These are phyloP conservation scores for Phycomyces blakesleeanus DNA, from an alignment of 192 early-diverging fungal species.

Conservation along the genomic window DNA sequence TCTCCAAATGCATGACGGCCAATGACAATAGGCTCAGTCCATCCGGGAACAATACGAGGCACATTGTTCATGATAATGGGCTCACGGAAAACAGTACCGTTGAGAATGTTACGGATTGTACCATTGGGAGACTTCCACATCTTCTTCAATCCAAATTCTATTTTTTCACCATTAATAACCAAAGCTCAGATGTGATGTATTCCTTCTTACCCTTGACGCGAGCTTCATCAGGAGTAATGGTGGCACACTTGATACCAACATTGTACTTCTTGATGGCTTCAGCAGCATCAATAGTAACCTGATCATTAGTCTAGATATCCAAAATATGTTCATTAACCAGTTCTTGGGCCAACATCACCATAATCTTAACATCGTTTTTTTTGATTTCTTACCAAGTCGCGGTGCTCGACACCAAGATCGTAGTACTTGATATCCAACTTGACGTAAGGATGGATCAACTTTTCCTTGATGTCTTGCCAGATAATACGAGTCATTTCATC, in stretches of 20 bases:
- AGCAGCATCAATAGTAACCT: slow-evolving; percentile 93
- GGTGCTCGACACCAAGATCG: slow-evolving; percentile 88
- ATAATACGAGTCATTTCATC: slow-evolving; percentile 99
- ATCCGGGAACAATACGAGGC: slow-evolving; percentile 88
- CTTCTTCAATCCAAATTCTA: slow-evolving; percentile 92
- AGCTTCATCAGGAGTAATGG: slow-evolving; percentile 94
- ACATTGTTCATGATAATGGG: slow-evolving; percentile 92
- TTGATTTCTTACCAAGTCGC: slow-evolving; percentile 56
- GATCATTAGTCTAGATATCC: slow-evolving; percentile 68
- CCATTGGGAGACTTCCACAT: slow-evolving; percentile 99
- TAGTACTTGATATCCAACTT: slow-evolving; percentile 95
- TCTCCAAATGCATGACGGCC: slow-evolving; percentile 97
- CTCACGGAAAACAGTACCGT: slow-evolving; percentile 97
- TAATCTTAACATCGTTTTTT: too few relatives aligned
- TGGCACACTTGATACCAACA: slow-evolving; percentile 98
- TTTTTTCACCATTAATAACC: too few relatives aligned
- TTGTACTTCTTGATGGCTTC: slow-evolving; percentile 97
- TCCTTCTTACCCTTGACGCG: slow-evolving; percentile 66
- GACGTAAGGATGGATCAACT: slow-evolving; percentile 85
- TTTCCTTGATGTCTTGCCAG: slow-evolving; percentile 92
- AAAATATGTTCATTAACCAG: too few relatives aligned
- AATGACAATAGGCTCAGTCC: slow-evolving; percentile 94
- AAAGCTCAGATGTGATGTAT: too few relatives aligned
- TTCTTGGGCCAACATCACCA: too few relatives aligned
- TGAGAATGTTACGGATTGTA: slow-evolving; percentile 94